Conservation (phyloP, 78 protist genomes). For the Mantamonas sphyraenae region DNA sequence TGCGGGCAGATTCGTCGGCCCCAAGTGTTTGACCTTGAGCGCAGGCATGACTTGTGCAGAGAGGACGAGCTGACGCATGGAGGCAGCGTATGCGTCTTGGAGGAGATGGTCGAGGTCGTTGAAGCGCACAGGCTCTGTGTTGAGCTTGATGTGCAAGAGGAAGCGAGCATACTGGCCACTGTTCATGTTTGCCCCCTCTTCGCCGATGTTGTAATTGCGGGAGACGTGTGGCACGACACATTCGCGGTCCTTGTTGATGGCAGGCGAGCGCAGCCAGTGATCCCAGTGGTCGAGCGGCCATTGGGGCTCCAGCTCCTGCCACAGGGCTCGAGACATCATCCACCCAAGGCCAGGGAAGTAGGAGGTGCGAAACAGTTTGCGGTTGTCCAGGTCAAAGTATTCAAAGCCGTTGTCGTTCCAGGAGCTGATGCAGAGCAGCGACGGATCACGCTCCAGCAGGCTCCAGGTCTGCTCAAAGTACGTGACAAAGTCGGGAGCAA, state of each 20-base stretch:
- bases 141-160: too few species aligned
- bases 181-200: conserved; percentile 10
- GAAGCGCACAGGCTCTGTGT: too few species aligned
- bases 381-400: background rate
- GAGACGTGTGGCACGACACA: conserved; percentile 32
- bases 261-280: conserved; percentile 45
- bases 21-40: too few species aligned
- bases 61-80: too few species aligned
- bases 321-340: conserved; percentile 21
- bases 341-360: conserved; percentile 70
- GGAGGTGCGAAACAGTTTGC: conserved; percentile 8
- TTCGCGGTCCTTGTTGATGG: conserved; percentile 5
- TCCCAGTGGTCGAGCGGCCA: conserved; percentile 44
- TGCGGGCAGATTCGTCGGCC: too few species aligned
- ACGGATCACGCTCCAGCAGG: conserved; percentile 28
- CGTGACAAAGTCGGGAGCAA: conserved; percentile 40
- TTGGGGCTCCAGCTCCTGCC: conserved; percentile 26
- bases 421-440: conserved; percentile 43
- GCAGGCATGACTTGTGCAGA: too few species aligned
- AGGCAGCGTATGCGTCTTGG: too few species aligned
- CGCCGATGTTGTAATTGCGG: conserved; percentile 40
- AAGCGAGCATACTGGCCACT: too few species aligned
- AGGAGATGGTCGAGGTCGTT: too few species aligned
- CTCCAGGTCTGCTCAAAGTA: conserved; percentile 34
- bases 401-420: conserved; percentile 66